Percentiles rank a stretch among this genome's conserved stretches.
Conservation (phyloP, 192 early-diverging fungal species). For the Linnemannia zychae region DNA sequence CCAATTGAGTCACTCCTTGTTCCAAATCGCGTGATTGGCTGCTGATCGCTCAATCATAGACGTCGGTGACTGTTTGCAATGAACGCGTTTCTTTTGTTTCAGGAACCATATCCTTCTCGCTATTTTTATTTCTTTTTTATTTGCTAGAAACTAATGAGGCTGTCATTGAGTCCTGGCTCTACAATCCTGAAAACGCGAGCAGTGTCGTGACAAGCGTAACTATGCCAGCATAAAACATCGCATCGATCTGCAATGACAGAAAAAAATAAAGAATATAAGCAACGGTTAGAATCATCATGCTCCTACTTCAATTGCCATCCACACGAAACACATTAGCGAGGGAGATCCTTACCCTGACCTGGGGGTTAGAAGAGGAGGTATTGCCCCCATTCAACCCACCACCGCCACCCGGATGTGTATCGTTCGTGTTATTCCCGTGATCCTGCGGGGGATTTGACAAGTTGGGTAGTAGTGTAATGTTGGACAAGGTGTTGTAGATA, state of each 20-base stretch:
- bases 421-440: conserved; percentile 21
- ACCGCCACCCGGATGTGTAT: conserved; percentile 3
- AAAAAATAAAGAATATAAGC: background rate
- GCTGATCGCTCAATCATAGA: background rate
- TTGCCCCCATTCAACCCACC: background rate
- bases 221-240: conserved; percentile 4
- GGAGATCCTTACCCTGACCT: background rate
- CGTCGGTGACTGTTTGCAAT: background rate
- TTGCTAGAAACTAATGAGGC: no score
- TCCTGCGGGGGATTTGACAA: conserved; percentile 29
- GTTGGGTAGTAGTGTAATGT: conserved; percentile 39
- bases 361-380: background rate
- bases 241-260: background rate
- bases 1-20: conserved; percentile 25
- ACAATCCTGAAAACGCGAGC: background rate
- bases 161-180: background rate
- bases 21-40: conserved; percentile 36
- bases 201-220: background rate
- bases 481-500: conserved; percentile 44
- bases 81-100: no score
- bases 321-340: background rate
- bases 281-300: background rate
- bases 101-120: no score
- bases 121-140: background rate
- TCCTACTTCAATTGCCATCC: background rate